These are phyloP conservation scores for Picochlorum sp. DNA, from an alignment of 139 green algal genomes.

Conservation along the genomic window DNA sequence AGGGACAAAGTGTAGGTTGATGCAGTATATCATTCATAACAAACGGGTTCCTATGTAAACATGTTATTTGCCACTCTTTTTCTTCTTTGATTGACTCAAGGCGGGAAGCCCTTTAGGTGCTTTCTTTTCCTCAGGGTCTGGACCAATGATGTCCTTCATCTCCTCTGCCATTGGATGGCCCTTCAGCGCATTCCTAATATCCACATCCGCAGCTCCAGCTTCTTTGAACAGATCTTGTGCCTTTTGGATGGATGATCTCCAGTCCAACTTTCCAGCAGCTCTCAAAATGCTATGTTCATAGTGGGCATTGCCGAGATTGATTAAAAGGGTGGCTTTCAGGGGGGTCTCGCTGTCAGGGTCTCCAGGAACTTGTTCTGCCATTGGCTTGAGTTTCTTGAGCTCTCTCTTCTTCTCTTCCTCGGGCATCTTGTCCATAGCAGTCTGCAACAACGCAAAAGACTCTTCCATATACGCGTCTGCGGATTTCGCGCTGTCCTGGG, in stretches of 20 bases:
- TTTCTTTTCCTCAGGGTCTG: slow-evolving; percentile 18
- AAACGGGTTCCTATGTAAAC: not conserved
- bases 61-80: slow-evolving; percentile 8
- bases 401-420: slow-evolving; percentile 32
- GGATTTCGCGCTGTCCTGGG: not conserved
- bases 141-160: slow-evolving; percentile 27
- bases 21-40: slow-evolving; percentile 38
- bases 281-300: slow-evolving; percentile 34
- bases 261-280: slow-evolving; percentile 28
- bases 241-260: slow-evolving; percentile 31
- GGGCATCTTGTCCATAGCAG: slow-evolving; percentile 18
- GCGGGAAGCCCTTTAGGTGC: slow-evolving; percentile 30
- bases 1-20: slow-evolving; percentile 52
- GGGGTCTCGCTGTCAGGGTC: slow-evolving; percentile 18
- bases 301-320: slow-evolving; percentile 30
- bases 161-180: slow-evolving; percentile 29
- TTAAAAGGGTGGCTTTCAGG: slow-evolving; percentile 27
- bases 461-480: slow-evolving; percentile 20
- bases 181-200: slow-evolving; percentile 41
- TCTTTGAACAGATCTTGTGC: slow-evolving; percentile 34
- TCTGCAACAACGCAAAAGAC: slow-evolving; percentile 11
- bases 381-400: slow-evolving; percentile 30
- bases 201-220: slow-evolving; percentile 22
- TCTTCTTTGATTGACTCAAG: slow-evolving; percentile 30
- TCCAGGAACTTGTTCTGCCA: slow-evolving; percentile 20